phyloP scores from a whole-genome alignment of 1,284 basidiomycete genomes.

The Mycosarcoma maydis region DNA sequence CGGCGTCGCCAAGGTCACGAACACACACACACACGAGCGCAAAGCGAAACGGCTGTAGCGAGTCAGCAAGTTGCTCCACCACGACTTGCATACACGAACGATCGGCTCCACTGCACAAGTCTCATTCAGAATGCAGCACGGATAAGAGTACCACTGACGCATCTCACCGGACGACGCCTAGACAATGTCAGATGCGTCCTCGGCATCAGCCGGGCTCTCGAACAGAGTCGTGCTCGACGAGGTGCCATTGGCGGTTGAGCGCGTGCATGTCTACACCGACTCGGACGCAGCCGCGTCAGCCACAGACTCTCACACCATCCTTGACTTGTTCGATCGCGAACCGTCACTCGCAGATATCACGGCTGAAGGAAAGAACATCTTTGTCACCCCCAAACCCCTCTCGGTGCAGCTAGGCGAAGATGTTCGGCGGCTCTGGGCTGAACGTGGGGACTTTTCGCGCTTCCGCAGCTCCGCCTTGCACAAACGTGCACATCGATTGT shows the following conservation, averaged over 20 bases:
- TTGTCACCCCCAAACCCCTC: slow-evolving; percentile 7
- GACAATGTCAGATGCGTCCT: neutral
- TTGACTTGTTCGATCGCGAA: slow-evolving; percentile 25
- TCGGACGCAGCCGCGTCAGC: no score
- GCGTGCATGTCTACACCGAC: slow-evolving; percentile 36
- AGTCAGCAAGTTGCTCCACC: no score
- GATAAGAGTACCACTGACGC: neutral
- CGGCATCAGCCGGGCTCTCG: neutral
- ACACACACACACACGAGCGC: no score
- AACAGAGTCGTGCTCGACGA: slow-evolving; percentile 1
- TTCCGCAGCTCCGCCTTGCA: slow-evolving; percentile 21
- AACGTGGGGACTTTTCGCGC: slow-evolving; percentile 56
- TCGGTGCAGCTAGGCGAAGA: slow-evolving; percentile 21
- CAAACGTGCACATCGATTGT: neutral
- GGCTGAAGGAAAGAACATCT: slow-evolving; percentile 26
- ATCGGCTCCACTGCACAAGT: no score
- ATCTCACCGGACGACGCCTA: neutral
- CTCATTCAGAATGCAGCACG: neutral
- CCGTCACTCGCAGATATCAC: slow-evolving; percentile 20
- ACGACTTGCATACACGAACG: no score
- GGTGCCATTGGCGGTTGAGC: slow-evolving; percentile 21
- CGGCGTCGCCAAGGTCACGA: no score
- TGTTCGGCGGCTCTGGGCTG: slow-evolving; percentile 51
- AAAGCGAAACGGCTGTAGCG: no score
- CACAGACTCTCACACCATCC: neutral